These are phyloP conservation scores for Penicilliopsis zonata DNA, from an alignment of 495 filamentous ascomycete genomes.

Conservation along the genomic window DNA sequence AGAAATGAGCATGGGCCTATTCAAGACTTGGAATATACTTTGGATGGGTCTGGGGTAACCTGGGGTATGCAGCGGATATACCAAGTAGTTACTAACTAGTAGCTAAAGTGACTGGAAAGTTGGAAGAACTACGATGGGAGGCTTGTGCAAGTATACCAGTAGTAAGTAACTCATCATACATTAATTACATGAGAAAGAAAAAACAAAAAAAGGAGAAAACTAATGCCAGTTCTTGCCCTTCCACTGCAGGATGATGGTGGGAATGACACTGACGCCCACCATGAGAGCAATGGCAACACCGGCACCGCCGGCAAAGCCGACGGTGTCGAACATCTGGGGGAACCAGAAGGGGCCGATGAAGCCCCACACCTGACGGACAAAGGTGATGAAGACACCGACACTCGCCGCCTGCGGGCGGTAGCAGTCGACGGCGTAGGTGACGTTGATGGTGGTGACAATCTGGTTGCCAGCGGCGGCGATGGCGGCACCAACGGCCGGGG, in stretches of 20 bases:
- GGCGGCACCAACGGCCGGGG: constrained; percentile 18
- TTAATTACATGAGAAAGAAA: no score
- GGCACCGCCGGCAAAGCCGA: constrained; percentile 15
- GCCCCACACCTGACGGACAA: constrained; percentile 20
- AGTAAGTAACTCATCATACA: no score
- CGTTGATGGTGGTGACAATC: constrained; percentile 19
- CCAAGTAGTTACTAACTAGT: no score
- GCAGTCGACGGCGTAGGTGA: constrained; percentile 19
- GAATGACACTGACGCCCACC: constrained; percentile 11
- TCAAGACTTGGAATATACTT: no score
- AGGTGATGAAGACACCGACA: constrained; percentile 21
- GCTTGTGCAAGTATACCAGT: no score
- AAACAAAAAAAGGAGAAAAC: no score
- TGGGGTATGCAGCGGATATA: no score
- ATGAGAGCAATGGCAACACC: constrained; percentile 21
- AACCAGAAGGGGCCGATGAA: constrained; percentile 26
- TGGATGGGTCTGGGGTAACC: no score
- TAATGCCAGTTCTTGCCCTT: no score
- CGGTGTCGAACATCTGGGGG: constrained; percentile 16
- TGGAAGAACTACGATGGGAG: no score
- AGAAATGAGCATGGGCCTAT: no score
- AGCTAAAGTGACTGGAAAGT: no score
- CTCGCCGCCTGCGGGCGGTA: constrained; percentile 12
- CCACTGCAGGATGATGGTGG: constrained; percentile 14
- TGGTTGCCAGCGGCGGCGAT: constrained; percentile 25